Base-by-base conservation (phyloP, 768 basidiomycete genomes). In the Epithele typhae region DNA sequence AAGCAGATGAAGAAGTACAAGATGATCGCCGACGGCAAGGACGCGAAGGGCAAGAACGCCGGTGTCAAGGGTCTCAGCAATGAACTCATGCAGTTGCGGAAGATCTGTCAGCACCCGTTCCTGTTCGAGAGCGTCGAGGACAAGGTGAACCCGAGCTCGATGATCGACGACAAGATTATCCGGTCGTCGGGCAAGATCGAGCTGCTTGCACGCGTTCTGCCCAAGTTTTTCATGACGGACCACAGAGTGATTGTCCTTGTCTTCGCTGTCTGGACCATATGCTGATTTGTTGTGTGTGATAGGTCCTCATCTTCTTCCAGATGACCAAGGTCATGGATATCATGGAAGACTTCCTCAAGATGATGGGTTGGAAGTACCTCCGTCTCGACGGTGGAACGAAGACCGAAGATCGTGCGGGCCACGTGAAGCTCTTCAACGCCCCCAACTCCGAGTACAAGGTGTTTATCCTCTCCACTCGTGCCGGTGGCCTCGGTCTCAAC, bases 311-410 rank as follows among this genome's bases (percentile, higher is more conserved):
- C 58, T 98, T 99, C 81, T 98, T 98, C 84, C 96, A 99, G 68
- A 97, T 98, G 96, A 97, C 94, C 14, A 90, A 92, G 61, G 92
- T 97, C 58, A 96, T 98, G 94, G 91, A 95, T 53, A 93, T 96
- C 63, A 92, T 95, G 82, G 91, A 92, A 59, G 94, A 97, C 59
- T 97, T 93, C 60, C 68, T 96, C 60, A 89, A 87, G 63, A 84
- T 84, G 76, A 81, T 84, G 79, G 77, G 78, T 4, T 91, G 80
- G 78, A 85, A 88, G 57, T 85, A 89, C 64, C 82, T 95, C 42
- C 88, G 94, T 56, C 74, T 97, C n/a, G 93, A 97, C 65, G 93
- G 93, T 74, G 85, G 89, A 11, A 97, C 93, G 18, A 95, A 95
- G 69, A 92, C 93, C 4, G 93, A 97, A 43, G 92, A 94, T 58